Evolutionary conservation across 371 early-diverging fungal species (phyloP), one percentile per base, ranked within the genome.

Genomic region (Mucor racemosus): DNA sequence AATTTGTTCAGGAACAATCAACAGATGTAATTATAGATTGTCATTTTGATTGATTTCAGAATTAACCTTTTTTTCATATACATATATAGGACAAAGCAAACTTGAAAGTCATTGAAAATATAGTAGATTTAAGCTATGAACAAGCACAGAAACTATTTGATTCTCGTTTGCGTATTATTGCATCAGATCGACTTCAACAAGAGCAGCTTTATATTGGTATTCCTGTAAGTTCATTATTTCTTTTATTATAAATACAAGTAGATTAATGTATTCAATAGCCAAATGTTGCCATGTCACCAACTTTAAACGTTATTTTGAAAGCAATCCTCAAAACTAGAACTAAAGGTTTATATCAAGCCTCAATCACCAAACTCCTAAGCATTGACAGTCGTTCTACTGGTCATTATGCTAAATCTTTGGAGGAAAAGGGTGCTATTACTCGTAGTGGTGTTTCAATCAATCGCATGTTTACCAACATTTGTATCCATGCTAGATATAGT

Each of bases 321-420:
- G 56, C 46, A 5, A 74, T 81, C 31, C 4, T 81, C 31, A 63
- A 62, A 8, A 40, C 72, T 0, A 60, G 75, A 41, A 40, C 68
- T 10, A 41, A 62, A 8, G 82, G 82, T 26, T 48, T 77, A 26
- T 68, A 76, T 13, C 82, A 81, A 63, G 73, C 73, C 15, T 58
- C 54, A 8, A 38, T 81, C 4, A 78, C 82, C 1, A 75, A 68
- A 40, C 6, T 58, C 0, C 60, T 69, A 5, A 62, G 58, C 7
- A n/a, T 77, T 13, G 82, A 81, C 54, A 33, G 68, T 60, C 69
- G 82, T 17, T 78, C 82, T 3, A 69, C 82, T n/a, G 82, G 82
- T 3, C 79, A 78, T 58, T 78, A 78, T 64, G 72, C 68, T 5
- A 78, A 78, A 60, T 44, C 67, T 5, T 31, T 81, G 40, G 79